Conservation (phyloP, 768 basidiomycete genomes). For the Rhizopogon sp. region DNA sequence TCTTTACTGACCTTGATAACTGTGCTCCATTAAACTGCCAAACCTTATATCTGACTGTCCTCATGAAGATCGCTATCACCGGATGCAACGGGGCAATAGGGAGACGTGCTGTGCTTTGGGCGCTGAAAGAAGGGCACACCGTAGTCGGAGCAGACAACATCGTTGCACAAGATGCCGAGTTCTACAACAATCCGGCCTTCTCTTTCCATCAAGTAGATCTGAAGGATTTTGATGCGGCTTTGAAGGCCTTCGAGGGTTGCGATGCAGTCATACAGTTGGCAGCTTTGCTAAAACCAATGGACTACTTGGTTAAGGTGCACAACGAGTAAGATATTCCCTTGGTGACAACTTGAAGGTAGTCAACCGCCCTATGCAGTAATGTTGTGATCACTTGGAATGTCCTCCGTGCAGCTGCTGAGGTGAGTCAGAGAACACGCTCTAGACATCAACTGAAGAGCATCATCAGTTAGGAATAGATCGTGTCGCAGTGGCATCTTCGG, state of each 20-base stretch:
- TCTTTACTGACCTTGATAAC: too few species aligned
- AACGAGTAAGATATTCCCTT: constrained; percentile 41
- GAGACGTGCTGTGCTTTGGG: constrained; percentile 43
- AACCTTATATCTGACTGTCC: too few species aligned
- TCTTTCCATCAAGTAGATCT: constrained; percentile 44
- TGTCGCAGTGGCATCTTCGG: constrained; percentile 60
- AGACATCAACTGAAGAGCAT: not conserved
- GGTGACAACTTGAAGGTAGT: not conserved
- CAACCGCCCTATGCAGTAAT: constrained; percentile 36
- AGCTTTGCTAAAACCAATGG: constrained; percentile 38
- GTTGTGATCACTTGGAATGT: constrained; percentile 69
- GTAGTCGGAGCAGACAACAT: constrained; percentile 50
- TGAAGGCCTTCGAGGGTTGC: constrained; percentile 43
- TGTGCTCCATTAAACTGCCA: too few species aligned
- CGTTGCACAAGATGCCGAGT: constrained; percentile 13
- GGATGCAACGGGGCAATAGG: constrained; percentile 59
- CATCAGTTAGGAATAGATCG: constrained; percentile 51
- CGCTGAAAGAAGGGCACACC: constrained; percentile 43
- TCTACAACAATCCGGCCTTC: constrained; percentile 27
- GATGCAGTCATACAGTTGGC: constrained; percentile 61
- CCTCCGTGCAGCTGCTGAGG: constrained; percentile 64
- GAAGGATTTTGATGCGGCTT: constrained; percentile 39
- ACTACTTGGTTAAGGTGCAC: constrained; percentile 51
- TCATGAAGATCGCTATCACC: constrained; percentile 54
- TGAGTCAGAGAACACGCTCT: constrained; percentile 13